phyloP scores from a whole-genome alignment of 495 filamentous ascomycete species.

The Monascus purpureus region DNA sequence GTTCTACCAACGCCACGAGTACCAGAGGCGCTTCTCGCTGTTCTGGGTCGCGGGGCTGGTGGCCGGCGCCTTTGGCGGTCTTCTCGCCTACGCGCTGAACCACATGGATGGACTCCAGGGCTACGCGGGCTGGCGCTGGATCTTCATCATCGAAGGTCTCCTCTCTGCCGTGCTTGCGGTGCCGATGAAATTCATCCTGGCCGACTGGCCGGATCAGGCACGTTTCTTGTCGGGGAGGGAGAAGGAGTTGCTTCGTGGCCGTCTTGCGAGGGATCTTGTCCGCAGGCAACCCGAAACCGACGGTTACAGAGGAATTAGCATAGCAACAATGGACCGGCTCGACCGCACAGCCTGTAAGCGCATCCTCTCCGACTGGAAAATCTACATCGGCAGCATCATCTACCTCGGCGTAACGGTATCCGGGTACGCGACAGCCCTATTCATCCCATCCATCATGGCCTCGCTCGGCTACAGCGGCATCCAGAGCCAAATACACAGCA shows the following conservation, averaged over 20 bases:
- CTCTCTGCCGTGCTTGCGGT: constrained; percentile 33
- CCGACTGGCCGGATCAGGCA: constrained; percentile 28
- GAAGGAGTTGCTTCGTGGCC: constrained; percentile 22
- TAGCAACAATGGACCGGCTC: constrained; percentile 27
- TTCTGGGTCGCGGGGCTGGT: constrained; percentile 40
- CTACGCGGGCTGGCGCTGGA: constrained; percentile 39
- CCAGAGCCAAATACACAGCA: constrained; percentile 24
- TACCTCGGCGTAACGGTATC: constrained; percentile 29
- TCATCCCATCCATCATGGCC: constrained; percentile 29
- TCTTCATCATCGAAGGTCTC: constrained; percentile 41
- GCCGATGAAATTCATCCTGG: constrained; percentile 32
- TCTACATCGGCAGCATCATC: constrained; percentile 28
- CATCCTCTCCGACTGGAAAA: constrained; percentile 36
- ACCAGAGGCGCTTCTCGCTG: constrained; percentile 35
- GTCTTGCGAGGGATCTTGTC: constrained; percentile 1
- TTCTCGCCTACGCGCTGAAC: constrained; percentile 39
- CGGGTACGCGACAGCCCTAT: constrained; percentile 29
- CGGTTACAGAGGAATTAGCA: constrained; percentile 22
- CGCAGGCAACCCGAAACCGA: background rate
- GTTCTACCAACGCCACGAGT: constrained; percentile 38
- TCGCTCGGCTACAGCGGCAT: constrained; percentile 27
- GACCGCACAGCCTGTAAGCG: constrained; percentile 23
- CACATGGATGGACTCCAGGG: constrained; percentile 29
- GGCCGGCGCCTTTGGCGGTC: constrained; percentile 44
- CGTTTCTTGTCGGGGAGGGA: constrained; percentile 28